Evolutionary conservation across 1,284 basidiomycete species (phyloP), one percentile per base, ranked within the genome.

Genomic region (Puccinia brachypodii): DNA sequence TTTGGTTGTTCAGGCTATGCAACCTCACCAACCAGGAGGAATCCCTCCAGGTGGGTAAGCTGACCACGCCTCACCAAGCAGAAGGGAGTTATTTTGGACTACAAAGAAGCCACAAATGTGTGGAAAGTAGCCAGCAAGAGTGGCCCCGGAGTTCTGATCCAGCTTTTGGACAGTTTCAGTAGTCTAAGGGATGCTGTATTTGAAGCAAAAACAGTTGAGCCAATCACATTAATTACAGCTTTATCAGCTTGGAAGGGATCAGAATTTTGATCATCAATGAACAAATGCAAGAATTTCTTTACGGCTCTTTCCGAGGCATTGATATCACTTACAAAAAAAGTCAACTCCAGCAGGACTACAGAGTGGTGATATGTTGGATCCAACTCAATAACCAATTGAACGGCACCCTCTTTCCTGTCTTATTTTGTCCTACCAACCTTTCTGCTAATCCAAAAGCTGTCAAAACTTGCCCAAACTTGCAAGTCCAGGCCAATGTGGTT

Each of bases 361-460:
- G 94, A 91, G 72, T 71, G 98, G 62, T 91, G 92, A n/a, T 94
- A 92, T 86, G 95, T 72, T 92, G 90, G 86, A 90, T 99, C 38
- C 96, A 99, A 87, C 91, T 99, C 19, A 96, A 98, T 87, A 99
- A 99, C 86, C 97, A 99, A 87, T 90, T 99, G 9, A 96, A 98
- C 83, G 97, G 98, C 82, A 95, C 95, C 28, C 87, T 96, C 19
- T 99, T 93, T 89, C 96, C 97, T 0, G 96, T 99, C 82, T 91
- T 99, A 77, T 89, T 99, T 56, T 97, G 99, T 86, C 97, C 97
- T 0, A 96, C 95, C 1, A 94, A 95, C 0, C 90, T 99, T 56
- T 90, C 92, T 3, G 94, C 93, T 86, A 93, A 96, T 85, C 90
- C 91, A 68, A 90, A 90, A 42, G 92, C 91, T 83, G 90, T 92